Percentiles rank a stretch among this genome's conserved stretches.
Evolutionary conservation across 305 asterid genomes (phyloP).

Genomic region (Fraxinus latifolia): DNA sequence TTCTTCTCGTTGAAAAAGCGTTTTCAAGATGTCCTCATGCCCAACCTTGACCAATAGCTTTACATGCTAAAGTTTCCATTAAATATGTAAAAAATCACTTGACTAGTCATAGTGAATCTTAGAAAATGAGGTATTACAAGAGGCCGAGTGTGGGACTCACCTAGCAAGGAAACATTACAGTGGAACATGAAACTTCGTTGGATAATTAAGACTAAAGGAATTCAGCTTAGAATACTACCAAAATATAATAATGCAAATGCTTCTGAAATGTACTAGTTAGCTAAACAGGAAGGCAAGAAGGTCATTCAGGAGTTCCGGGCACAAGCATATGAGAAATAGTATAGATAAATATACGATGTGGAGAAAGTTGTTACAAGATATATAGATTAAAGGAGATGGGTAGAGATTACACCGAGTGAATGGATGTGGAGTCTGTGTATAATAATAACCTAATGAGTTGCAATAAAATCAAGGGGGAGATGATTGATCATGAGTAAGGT

Average conservation of each 20-base stretch:
- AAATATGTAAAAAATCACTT: not conserved
- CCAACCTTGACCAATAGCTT: not conserved
- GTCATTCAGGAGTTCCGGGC: not conserved
- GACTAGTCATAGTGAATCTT: not conserved
- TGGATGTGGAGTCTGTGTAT: not conserved
- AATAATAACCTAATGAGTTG: not conserved
- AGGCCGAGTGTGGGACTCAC: not conserved
- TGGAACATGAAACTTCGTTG: not conserved
- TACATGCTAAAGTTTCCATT: not conserved
- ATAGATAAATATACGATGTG: not conserved
- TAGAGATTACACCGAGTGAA: not conserved
- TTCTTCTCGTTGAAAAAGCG: not conserved
- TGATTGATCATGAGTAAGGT: not conserved
- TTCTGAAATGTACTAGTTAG: not conserved
- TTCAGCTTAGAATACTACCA: not conserved
- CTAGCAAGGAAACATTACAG: not conserved
- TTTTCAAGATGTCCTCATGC: not conserved
- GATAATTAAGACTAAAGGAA: not conserved
- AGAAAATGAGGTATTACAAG: not conserved
- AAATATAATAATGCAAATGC: not conserved
- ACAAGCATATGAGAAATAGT: not conserved
- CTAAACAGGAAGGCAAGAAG: not conserved
- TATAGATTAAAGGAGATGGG: not conserved
- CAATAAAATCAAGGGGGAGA: not conserved
- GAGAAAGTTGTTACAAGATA: not conserved